These are phyloP conservation scores for Gossypium ekmanianum DNA, from an alignment of 345 rosid species.

Conservation along the genomic window DNA sequence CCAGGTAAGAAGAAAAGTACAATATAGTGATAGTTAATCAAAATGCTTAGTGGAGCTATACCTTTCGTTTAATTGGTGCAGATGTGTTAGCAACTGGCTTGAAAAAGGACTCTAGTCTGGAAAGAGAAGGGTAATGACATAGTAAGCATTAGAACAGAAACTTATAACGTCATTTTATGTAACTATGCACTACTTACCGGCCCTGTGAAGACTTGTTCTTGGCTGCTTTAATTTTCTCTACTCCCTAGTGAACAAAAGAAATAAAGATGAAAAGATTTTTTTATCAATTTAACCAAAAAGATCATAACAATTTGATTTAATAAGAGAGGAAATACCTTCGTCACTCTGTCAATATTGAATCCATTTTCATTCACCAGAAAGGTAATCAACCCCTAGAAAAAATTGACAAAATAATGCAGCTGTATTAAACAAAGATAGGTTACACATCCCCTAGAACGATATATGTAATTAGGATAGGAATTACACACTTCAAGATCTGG, in stretches of 20 bases:
- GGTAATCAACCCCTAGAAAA: conserved; percentile 51
- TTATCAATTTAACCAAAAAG: not conserved
- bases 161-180: not conserved
- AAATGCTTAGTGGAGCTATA: conserved; percentile 29
- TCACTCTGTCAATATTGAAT: conserved; percentile 76
- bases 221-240: conserved; percentile 86
- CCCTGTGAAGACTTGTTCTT: conserved; percentile 96
- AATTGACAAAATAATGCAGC: conserved; percentile 3
- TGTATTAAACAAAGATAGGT: not conserved
- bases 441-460: not conserved
- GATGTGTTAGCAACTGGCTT: conserved; percentile 66
- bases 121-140: conserved; percentile 11
- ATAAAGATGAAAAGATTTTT: not conserved
- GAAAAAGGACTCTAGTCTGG: conserved; percentile 75
- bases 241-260: conserved; percentile 42
- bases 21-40: not conserved
- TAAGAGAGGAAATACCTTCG: conserved; percentile 50
- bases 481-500: conserved; percentile 79
- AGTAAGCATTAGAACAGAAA: conserved; percentile 10
- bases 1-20: conserved; percentile 6
- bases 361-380: conserved; percentile 92
- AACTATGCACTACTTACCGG: conserved; percentile 46
- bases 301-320: not conserved
- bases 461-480: conserved; percentile 12
- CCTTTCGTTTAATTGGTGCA: conserved; percentile 68